Conservation (phyloP, 1,284 basidiomycete species). For the Pseudozyma sp. region DNA sequence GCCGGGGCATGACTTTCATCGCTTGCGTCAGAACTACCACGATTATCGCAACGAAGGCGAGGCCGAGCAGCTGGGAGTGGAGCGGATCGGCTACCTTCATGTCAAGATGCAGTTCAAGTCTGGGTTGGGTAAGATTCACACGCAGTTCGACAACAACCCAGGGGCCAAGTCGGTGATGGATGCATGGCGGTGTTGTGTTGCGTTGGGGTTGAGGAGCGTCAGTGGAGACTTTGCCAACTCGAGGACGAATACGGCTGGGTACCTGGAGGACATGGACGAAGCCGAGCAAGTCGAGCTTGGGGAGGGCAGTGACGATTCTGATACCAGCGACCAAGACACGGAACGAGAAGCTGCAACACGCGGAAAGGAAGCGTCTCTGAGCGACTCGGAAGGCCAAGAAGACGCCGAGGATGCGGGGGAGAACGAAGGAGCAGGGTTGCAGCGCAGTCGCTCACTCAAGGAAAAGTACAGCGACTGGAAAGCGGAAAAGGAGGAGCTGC, state of each 20-base stretch:
- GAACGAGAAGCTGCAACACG: too few relatives aligned
- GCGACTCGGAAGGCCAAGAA: neutral
- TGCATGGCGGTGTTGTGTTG: slow-evolving; percentile 49
- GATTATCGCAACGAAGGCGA: slow-evolving; percentile 37
- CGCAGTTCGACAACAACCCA: slow-evolving; percentile 38
- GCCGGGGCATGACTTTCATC: slow-evolving; percentile 40
- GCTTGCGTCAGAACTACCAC: slow-evolving; percentile 53
- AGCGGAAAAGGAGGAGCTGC: slow-evolving; percentile 46
- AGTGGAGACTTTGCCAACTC: slow-evolving; percentile 44
- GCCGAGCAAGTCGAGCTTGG: neutral
- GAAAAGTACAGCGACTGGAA: slow-evolving; percentile 48
- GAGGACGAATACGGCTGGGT: slow-evolving; percentile 17
- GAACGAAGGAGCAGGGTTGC: slow-evolving; percentile 15
- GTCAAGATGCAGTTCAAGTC: slow-evolving; percentile 55
- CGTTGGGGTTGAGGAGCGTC: slow-evolving; percentile 35
- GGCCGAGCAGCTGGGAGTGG: slow-evolving; percentile 36
- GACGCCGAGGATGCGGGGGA: slow-evolving; percentile 3
- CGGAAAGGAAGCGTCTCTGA: too few relatives aligned
- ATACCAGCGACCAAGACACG: too few relatives aligned
- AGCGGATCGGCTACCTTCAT: slow-evolving; percentile 33
- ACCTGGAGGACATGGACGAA: slow-evolving; percentile 14
- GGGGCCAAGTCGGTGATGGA: slow-evolving; percentile 47
- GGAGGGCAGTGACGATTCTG: neutral
- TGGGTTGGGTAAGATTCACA: slow-evolving; percentile 50
- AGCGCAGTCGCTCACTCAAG: slow-evolving; percentile 20